phyloP scores from a whole-genome alignment of 108 stramenopile genomes.

The Nitzschia sp. region DNA sequence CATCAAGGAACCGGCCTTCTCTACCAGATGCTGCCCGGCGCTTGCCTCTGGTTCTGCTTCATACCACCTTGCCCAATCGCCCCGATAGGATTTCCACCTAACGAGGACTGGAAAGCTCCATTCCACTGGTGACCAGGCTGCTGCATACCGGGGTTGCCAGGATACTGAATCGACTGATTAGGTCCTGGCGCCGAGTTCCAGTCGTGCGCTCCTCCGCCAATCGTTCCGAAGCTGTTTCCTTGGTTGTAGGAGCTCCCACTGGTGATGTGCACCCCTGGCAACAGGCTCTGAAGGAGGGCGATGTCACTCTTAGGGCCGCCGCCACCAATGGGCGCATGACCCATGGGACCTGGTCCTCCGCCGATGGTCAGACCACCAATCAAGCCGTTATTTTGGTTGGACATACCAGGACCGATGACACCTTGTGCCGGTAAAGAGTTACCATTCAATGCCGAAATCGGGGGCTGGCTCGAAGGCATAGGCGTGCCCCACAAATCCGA shows the following conservation, averaged over 20 bases:
- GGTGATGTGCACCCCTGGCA: constrained; percentile 82
- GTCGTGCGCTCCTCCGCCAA: constrained; percentile 25
- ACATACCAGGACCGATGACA: constrained; percentile 39
- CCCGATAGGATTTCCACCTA: constrained; percentile 30
- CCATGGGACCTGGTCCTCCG: constrained; percentile 19
- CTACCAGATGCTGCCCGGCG: constrained; percentile 45
- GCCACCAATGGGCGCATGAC: constrained; percentile 19
- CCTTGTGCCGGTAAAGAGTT: constrained; percentile 50
- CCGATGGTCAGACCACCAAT: constrained; percentile 74
- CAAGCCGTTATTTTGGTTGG: constrained; percentile 29
- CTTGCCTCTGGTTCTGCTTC: constrained; percentile 37
- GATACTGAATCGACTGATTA: neutral
- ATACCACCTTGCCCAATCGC: constrained; percentile 25
- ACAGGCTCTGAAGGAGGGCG: constrained; percentile 81
- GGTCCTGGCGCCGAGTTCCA: constrained; percentile 23
- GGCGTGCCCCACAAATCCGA: constrained; percentile 34
- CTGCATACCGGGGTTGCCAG: neutral
- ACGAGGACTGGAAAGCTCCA: constrained; percentile 25
- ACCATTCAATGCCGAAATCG: constrained; percentile 55
- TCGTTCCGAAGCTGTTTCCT: constrained; percentile 30
- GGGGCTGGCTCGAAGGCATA: constrained; percentile 24
- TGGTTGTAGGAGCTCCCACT: constrained; percentile 42
- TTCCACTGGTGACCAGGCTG: constrained; percentile 22
- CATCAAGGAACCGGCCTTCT: neutral
- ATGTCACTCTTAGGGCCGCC: constrained; percentile 70